These are phyloP conservation scores for Penicillium sp. DNA, from an alignment of 2,329 filamentous ascomycete species.

Conservation along the genomic window DNA sequence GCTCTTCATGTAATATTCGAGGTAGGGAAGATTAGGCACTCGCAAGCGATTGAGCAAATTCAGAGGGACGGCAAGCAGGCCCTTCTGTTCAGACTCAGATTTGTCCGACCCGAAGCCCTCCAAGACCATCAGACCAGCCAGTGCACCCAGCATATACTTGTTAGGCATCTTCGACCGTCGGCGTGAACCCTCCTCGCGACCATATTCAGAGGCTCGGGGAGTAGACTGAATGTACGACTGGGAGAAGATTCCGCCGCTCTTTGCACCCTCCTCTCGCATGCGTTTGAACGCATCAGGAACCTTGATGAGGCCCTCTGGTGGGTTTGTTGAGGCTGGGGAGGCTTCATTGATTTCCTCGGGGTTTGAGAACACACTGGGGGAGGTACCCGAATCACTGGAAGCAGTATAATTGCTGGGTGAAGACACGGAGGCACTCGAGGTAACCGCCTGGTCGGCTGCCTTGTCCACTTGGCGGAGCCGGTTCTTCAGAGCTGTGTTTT, in stretches of 20 bases:
- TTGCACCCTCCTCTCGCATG: slow-evolving; percentile 46
- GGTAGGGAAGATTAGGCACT: slow-evolving; percentile 33
- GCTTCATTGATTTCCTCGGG: slow-evolving; percentile 44
- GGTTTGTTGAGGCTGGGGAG: slow-evolving; percentile 40
- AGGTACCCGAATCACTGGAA: slow-evolving; percentile 46
- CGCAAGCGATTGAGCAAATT: slow-evolving; percentile 58
- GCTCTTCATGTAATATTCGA: slow-evolving; percentile 33
- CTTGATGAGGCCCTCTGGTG: slow-evolving; percentile 52
- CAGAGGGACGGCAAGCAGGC: slow-evolving; percentile 69
- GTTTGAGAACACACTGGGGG: slow-evolving; percentile 51
- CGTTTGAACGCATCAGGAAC: slow-evolving; percentile 52
- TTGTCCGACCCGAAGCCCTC: slow-evolving; percentile 77
- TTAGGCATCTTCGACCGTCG: slow-evolving; percentile 60
- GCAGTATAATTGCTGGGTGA: slow-evolving; percentile 49
- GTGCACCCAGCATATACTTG: slow-evolving; percentile 90
- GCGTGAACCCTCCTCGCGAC: slow-evolving; percentile 51
- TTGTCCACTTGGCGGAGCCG: slow-evolving; percentile 81
- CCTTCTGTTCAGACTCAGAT: slow-evolving; percentile 68
- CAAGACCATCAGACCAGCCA: slow-evolving; percentile 89
- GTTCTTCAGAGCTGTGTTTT: slow-evolving; percentile 79
- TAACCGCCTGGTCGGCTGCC: slow-evolving; percentile 50
- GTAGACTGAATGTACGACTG: slow-evolving; percentile 48
- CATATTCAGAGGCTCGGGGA: slow-evolving; percentile 33
- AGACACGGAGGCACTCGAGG: slow-evolving; percentile 47
- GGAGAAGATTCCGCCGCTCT: slow-evolving; percentile 41